phyloP scores from a whole-genome alignment of 2,329 filamentous ascomycete species.

The Trichophyton benhamiae region DNA sequence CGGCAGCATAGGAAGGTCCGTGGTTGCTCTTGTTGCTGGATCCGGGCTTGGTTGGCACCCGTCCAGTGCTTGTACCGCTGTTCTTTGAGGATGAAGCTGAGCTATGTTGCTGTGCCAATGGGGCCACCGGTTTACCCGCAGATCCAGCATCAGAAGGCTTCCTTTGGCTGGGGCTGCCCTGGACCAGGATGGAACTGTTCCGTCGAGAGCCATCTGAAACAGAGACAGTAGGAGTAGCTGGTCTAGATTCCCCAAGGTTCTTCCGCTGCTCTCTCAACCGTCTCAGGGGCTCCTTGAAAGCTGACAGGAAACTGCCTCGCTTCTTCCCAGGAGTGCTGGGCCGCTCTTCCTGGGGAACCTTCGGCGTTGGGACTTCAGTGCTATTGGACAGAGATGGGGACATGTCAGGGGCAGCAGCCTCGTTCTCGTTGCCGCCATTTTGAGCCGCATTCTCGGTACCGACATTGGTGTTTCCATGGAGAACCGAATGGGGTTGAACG shows the following conservation, averaged over 20 bases:
- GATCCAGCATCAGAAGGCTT: conserved; percentile 20
- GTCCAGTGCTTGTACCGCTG: conserved; percentile 7
- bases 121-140: conserved; percentile 28
- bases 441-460: not conserved
- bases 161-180: not conserved
- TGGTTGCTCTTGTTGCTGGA: conserved; percentile 19
- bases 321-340: conserved; percentile 9
- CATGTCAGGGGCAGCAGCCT: not conserved
- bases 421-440: conserved; percentile 4
- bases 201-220: conserved; percentile 20
- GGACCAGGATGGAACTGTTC: conserved; percentile 17
- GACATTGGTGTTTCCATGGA: conserved; percentile 10
- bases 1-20: conserved; percentile 24
- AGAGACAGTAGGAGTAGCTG: conserved; percentile 15
- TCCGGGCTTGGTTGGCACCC: conserved; percentile 1
- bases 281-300: conserved; percentile 2
- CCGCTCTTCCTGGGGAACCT: conserved; percentile 16
- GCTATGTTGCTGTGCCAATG: conserved; percentile 26
- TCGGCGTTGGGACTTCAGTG: conserved; percentile 18
- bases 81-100: conserved; percentile 22
- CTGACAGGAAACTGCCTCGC: not conserved
- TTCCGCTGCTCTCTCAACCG: conserved; percentile 8
- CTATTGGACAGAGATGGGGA: conserved; percentile 11
- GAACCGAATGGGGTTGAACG: not conserved
- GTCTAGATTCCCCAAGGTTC: conserved; percentile 19